Percentiles rank a stretch among this genome's conserved stretches.
phyloP scores from a whole-genome alignment of 139 green algal species.

The Chlamydomonas applanata region DNA sequence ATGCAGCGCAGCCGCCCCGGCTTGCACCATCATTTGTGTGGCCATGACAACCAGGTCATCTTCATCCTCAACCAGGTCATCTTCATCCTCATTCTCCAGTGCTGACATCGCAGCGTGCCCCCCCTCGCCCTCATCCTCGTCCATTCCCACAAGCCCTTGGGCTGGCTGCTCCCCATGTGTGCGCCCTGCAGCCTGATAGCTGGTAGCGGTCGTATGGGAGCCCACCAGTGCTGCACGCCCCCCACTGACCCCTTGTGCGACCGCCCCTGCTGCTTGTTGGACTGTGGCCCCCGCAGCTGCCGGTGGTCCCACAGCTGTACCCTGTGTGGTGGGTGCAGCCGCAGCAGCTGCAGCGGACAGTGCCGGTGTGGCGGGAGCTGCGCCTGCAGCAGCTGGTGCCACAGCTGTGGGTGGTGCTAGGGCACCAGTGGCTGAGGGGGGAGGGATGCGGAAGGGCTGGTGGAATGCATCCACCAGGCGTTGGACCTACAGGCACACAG shows the following conservation, averaged over 20 bases:
- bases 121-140: background rate
- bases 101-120: background rate
- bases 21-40: background rate
- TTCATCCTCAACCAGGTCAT: background rate
- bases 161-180: too few species aligned
- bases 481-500: constrained; percentile 20
- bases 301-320: too few species aligned
- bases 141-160: background rate
- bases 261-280: too few species aligned
- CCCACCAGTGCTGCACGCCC: too few species aligned
- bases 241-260: too few species aligned
- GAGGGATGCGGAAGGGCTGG: constrained; percentile 43
- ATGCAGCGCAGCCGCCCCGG: background rate
- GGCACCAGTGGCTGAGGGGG: background rate
- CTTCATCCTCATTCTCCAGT: background rate
- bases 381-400: background rate
- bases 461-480: constrained; percentile 49
- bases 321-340: too few species aligned
- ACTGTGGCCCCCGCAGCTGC: too few species aligned
- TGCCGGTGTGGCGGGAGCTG: background rate
- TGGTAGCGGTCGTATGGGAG: too few species aligned
- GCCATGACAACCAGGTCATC: background rate
- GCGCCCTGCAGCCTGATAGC: too few species aligned
- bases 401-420: background rate
- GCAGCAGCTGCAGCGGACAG: background rate